Evolutionary conservation across 331 rosid species (phyloP), one percentile per base, ranked within the genome.

Genomic region (Telfairia occidentalis): DNA sequence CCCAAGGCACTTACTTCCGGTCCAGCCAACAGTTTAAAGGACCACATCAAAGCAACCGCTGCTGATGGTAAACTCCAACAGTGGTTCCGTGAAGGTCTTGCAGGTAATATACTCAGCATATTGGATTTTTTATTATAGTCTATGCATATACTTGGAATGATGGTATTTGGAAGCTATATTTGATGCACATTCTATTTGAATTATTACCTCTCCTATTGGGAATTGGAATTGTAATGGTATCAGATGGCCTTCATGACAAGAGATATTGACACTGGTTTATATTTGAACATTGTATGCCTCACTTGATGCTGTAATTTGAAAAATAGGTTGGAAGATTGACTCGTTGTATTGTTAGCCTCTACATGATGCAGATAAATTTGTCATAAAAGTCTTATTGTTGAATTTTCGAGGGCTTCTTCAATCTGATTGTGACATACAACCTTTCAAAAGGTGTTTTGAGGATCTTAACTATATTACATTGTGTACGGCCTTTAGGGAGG

Each of bases 61-160:
- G 82, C 89, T 76, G 92, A 95, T 86, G 97, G 99, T 74, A 92
- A 80, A 81, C 88, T 89, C 77, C 97, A 90, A 59, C 97, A 92
- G 88, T 92, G 97, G 99, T 92, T 95, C 83, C 96, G 85, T 19
- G 99, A 95, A 86, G 99, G 96, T 10, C 83, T 90, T 82, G 97
- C 96, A 83, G 98, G 98, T 92, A 83, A 71, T 40, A 32, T 32
- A 19, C n/a, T 16, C 18, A 1, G 65, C 60, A 6, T 32, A 49
- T 32, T 48, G 19, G 3, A 15, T 3, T 71, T 50, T 46, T 54
- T 19, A 58, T 58, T 58, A 28, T 58, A 5, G 42, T 13, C 26
- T 26, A 19, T 76, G 18, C 8, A 76, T 55, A 16, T 53, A 1
- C 52, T n/a, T 53, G n/a, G 66, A 24, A 35, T 23, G 52, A 13